Conservation (phyloP, 768 basidiomycete genomes). For the Suillus alpinus region DNA sequence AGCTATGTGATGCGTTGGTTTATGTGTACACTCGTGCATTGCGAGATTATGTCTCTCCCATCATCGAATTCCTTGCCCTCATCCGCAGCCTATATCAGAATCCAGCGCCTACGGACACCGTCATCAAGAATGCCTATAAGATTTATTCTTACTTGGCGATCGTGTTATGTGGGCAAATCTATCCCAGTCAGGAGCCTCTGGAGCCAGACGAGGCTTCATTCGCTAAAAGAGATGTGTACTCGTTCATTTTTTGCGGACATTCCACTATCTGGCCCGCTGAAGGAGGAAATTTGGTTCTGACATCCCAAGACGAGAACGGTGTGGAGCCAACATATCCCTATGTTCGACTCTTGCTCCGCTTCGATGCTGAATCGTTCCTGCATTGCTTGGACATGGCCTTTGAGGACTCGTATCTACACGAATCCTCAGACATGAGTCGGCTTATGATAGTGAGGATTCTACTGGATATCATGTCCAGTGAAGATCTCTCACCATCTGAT, state of each 20-base stretch:
- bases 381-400: conserved; percentile 94
- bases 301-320: conserved; percentile 70
- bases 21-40: conserved; percentile 91
- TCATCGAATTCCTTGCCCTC: conserved; percentile 80
- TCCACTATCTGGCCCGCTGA: conserved; percentile 80
- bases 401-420: conserved; percentile 89
- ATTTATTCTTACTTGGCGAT: conserved; percentile 86
- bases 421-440: conserved; percentile 66
- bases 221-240: conserved; percentile 75
- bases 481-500: conserved; percentile 56
- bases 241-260: conserved; percentile 80
- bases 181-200: conserved; percentile 80
- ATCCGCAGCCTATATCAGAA: conserved; percentile 42
- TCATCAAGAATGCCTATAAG: conserved; percentile 81
- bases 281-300: conserved; percentile 71
- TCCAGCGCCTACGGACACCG: conserved; percentile 44
- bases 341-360: conserved; percentile 74
- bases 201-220: conserved; percentile 57
- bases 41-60: conserved; percentile 83
- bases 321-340: conserved; percentile 89
- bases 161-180: conserved; percentile 76
- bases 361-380: conserved; percentile 92
- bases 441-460: conserved; percentile 82
- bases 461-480: conserved; percentile 66
- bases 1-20: conserved; percentile 89